Percentiles rank a stretch among this genome's conserved stretches.
Conservation (phyloP, 495 filamentous ascomycete species). For the Penicillium manginii region DNA sequence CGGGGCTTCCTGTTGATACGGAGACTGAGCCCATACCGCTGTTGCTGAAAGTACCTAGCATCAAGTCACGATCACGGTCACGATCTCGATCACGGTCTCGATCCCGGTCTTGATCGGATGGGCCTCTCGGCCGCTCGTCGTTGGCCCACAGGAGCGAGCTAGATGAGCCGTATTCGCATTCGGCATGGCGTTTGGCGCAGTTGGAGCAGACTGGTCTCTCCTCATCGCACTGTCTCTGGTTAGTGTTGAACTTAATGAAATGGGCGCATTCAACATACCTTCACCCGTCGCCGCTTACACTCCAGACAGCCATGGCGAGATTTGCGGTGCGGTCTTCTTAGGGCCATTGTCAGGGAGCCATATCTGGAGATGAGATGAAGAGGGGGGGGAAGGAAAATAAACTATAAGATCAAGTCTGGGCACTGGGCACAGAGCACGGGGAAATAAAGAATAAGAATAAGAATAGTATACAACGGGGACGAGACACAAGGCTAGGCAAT, state of each 20-base stretch:
- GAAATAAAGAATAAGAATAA: too few species aligned
- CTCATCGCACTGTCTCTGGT: slow-evolving; percentile 39
- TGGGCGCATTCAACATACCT: too few species aligned
- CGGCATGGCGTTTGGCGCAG: slow-evolving; percentile 42
- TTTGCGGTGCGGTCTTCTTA: slow-evolving; percentile 40
- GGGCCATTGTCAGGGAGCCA: slow-evolving; percentile 34
- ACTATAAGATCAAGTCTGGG: not conserved
- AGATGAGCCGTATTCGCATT: slow-evolving; percentile 45
- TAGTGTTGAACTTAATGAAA: not conserved
- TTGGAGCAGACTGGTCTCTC: slow-evolving; percentile 42
- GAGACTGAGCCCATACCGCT: not conserved
- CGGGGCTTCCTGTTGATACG: slow-evolving; percentile 1
- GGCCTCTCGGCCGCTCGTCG: slow-evolving; percentile 25
- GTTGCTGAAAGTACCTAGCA: too few species aligned
- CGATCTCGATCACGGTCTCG: too few species aligned
- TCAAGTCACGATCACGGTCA: too few species aligned
- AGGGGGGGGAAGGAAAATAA: slow-evolving; percentile 1
- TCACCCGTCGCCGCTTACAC: slow-evolving; percentile 44
- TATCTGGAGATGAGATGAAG: not conserved
- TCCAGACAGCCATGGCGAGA: slow-evolving; percentile 39
- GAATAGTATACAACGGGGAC: too few species aligned
- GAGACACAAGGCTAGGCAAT: too few species aligned
- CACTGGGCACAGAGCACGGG: too few species aligned
- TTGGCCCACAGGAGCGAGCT: slow-evolving; percentile 45
- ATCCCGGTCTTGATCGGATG: not conserved